phyloP scores from a whole-genome alignment of 345 rosid genomes.

The Ailanthus altissimus region DNA sequence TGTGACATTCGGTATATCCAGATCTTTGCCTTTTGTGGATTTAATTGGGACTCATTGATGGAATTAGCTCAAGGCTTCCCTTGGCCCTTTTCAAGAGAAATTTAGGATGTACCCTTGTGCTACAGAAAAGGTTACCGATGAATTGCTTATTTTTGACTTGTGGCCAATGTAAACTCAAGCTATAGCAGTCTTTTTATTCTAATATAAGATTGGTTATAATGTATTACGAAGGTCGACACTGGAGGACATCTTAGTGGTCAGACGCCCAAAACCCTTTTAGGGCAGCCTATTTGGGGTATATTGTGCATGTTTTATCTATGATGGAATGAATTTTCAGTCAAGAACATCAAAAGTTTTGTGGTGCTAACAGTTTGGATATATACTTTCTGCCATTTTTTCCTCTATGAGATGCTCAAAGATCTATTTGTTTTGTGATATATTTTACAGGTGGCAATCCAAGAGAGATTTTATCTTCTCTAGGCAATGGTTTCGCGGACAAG shows the following conservation, averaged over 20 bases:
- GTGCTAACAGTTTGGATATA: neutral
- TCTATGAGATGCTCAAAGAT: neutral
- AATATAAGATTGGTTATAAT: too few species aligned
- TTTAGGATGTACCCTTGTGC: too few species aligned
- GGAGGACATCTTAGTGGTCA: neutral
- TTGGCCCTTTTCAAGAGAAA: too few species aligned
- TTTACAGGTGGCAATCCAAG: conserved; percentile 84
- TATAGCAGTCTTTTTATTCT: too few species aligned
- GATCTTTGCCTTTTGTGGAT: too few species aligned
- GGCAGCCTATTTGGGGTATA: neutral
- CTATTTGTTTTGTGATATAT: conserved; percentile 29
- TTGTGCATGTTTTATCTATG: neutral
- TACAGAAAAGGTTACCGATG: too few species aligned
- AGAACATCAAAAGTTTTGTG: neutral
- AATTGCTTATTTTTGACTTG: too few species aligned
- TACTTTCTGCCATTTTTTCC: conserved; percentile 2
- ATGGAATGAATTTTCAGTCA: neutral
- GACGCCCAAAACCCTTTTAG: neutral
- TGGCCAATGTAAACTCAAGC: too few species aligned
- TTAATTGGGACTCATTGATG: too few species aligned
- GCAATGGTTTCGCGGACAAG: conserved; percentile 96
- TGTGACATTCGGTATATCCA: too few species aligned
- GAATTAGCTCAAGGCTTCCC: too few species aligned
- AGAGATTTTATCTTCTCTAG: conserved; percentile 95
- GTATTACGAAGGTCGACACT: too few species aligned